Evolutionary conservation across 192 early-diverging fungal genomes (phyloP), one percentile per base, ranked within the genome.

Genomic region (Linnemannia zychae): DNA sequence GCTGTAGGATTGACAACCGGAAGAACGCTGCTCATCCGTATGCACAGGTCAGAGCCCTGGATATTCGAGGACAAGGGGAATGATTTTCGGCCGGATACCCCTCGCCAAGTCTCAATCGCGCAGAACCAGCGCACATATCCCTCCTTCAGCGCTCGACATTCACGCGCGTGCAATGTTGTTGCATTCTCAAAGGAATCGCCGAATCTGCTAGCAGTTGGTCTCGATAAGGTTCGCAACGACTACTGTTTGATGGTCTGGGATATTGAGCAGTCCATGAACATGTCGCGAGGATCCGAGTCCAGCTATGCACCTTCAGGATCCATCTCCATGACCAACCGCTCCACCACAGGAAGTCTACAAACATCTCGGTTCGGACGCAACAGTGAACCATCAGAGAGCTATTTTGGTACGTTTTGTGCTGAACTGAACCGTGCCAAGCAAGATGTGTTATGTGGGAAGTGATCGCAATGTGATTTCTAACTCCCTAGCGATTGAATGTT

Each of bases 201-300:
- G 0, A 86, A 89, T 36, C 80, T 93, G 15, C 78, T 97, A 24
- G 93, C 93, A 9, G 88, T 90, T 22, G 96, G 96, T 15, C 82
- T 95, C 6, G 96, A 96, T 38, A 97, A 95, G 87, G 91, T 91
- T 15, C 87, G 94, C 60, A 95, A 94, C 70, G 95, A 96, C 60
- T 88, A 87, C 33, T 92, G 93, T 71, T 77, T 96, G 50, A 84
- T 95, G 76, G 91, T 97, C 4, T 97, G 95, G 95, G 95, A 97
- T 88, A 80, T 94, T 5, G 92, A 91, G 67, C 83, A 89, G 70
- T 87, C 92, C 24, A 74, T 90, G 53, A 81, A 68, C 15, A 86
- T 75, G 65, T 90, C 78, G 4, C 69, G 48, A 53, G 69, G 66
- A 71, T 67, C 74, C n/a, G 83, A 85, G 0, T 76, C 83, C 24